Conservation (phyloP, 2,329 filamentous ascomycete species). For the Geosmithia morbida region DNA sequence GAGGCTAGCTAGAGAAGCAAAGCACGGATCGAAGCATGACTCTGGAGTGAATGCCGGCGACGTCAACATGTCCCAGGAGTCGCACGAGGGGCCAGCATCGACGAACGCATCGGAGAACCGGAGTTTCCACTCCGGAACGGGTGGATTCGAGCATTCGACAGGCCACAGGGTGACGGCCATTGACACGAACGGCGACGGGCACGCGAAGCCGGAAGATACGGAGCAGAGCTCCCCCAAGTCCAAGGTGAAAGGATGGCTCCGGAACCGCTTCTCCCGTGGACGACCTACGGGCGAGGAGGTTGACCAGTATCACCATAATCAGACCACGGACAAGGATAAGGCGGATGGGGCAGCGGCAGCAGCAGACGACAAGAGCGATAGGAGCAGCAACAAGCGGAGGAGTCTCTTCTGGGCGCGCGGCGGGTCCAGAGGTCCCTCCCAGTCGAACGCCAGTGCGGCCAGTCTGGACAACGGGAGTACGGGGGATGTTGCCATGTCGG, state of each 20-base stretch:
- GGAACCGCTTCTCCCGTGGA: slow-evolving; percentile 32
- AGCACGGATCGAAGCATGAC: slow-evolving; percentile 25
- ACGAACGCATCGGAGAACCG: not conserved
- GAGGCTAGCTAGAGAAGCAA: slow-evolving; percentile 32
- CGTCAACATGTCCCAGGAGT: not conserved
- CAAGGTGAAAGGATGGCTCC: slow-evolving; percentile 40
- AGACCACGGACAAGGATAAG: too few relatives aligned
- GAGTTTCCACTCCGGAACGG: not conserved
- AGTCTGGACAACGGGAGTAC: slow-evolving; percentile 29
- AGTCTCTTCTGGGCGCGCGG: slow-evolving; percentile 27
- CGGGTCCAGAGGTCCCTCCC: slow-evolving; percentile 12
- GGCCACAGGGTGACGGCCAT: slow-evolving; percentile 4
- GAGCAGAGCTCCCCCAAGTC: slow-evolving; percentile 16
- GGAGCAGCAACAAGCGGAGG: slow-evolving; percentile 7
- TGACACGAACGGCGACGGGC: slow-evolving; percentile 1
- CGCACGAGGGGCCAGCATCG: not conserved
- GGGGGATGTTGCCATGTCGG: slow-evolving; percentile 31
- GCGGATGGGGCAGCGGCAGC: too few relatives aligned
- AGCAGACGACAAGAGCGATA: slow-evolving; percentile 10
- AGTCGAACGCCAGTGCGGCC: slow-evolving; percentile 26
- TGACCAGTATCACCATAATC: too few relatives aligned
- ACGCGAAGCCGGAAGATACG: not conserved
- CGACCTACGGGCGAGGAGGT: slow-evolving; percentile 20
- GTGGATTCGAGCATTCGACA: slow-evolving; percentile 1
- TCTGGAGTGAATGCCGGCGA: slow-evolving; percentile 2